phyloP scores from a whole-genome alignment of 805 yeast species.

The Monosporozyma solicola region DNA sequence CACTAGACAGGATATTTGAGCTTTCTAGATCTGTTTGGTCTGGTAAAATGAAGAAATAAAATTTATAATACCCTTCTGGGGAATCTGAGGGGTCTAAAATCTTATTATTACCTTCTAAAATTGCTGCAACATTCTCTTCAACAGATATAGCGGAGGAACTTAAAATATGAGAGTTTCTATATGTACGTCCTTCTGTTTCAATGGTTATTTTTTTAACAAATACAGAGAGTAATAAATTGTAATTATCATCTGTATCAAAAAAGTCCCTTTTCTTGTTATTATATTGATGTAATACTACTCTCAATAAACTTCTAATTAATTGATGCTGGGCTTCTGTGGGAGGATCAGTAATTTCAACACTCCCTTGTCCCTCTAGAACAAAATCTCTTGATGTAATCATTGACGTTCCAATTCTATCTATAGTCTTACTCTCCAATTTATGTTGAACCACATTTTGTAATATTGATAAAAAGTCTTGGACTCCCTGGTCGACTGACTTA shows the following conservation, averaged over 20 bases:
- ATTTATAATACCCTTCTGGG: background rate
- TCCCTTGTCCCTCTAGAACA: slow-evolving; percentile 21
- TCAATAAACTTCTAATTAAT: slow-evolving; percentile 17
- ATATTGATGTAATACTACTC: slow-evolving; percentile 20
- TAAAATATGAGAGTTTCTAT: background rate
- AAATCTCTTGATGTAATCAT: slow-evolving; percentile 3
- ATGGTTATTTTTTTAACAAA: slow-evolving; percentile 16
- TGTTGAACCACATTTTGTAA: slow-evolving; percentile 2
- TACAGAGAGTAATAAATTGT: slow-evolving; percentile 18
- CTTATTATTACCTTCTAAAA: background rate
- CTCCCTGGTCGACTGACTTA: background rate
- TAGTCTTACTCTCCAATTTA: background rate
- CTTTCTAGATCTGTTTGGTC: slow-evolving; percentile 9
- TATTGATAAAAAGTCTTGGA: background rate
- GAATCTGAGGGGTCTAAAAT: background rate
- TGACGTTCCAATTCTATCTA: too few species aligned
- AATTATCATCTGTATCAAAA: slow-evolving; percentile 18
- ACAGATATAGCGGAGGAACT: background rate
- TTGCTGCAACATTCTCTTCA: background rate
- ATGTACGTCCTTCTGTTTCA: background rate
- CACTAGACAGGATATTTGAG: slow-evolving; percentile 12
- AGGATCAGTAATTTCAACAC: slow-evolving; percentile 18
- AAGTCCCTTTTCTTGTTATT: slow-evolving; percentile 1
- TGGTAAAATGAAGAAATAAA: slow-evolving; percentile 9
- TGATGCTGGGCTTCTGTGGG: slow-evolving; percentile 22